phyloP scores from a whole-genome alignment of 2,329 filamentous ascomycete genomes.

The Aaosphaeria arxii region DNA sequence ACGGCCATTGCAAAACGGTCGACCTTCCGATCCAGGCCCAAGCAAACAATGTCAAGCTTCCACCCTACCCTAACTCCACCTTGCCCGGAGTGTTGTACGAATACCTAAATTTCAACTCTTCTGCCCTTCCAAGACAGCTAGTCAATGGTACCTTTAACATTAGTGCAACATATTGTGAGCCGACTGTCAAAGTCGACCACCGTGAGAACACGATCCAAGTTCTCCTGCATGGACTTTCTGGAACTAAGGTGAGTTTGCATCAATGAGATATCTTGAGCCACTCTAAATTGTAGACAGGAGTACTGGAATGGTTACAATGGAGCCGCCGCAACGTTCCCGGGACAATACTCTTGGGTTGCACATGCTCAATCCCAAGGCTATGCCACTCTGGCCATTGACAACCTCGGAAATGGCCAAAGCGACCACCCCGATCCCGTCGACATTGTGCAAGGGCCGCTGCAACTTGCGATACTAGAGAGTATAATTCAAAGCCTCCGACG shows the following conservation, averaged over 20 bases:
- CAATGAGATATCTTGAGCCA: background rate
- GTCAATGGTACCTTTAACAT: background rate
- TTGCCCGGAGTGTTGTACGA: background rate
- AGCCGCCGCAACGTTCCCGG: background rate
- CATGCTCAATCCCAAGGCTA: conserved; percentile 52
- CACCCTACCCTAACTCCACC: background rate
- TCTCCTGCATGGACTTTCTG: background rate
- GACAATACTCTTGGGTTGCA: conserved; percentile 3
- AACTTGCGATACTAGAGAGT: conserved; percentile 51
- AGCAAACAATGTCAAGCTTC: background rate
- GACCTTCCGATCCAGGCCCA: background rate
- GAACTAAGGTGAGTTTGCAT: background rate
- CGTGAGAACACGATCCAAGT: background rate
- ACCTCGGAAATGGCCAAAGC: conserved; percentile 56
- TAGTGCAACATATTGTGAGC: background rate
- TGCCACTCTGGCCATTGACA: conserved; percentile 58
- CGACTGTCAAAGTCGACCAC: background rate
- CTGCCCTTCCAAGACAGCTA: background rate
- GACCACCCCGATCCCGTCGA: conserved; percentile 54
- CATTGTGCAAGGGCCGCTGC: conserved; percentile 55
- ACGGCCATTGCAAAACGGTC: too few relatives aligned
- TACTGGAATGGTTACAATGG: conserved; percentile 1
- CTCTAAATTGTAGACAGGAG: background rate
- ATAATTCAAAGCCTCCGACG: conserved; percentile 48
- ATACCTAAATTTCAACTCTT: background rate